Evolutionary conservation across 257 asterid genomes (phyloP).

Genomic region (Solanum rostratum): DNA sequence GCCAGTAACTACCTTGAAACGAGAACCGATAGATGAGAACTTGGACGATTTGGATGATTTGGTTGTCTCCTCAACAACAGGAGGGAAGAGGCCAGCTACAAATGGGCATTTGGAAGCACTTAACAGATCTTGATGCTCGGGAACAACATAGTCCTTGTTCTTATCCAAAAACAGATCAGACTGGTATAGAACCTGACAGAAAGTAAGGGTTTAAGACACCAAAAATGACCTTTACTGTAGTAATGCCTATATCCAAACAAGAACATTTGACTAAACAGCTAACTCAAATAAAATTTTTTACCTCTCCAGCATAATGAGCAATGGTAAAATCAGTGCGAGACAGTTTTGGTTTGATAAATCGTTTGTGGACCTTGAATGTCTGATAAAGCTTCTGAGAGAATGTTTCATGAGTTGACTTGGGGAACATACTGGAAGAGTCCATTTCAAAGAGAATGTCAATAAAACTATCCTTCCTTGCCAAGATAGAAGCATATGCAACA

Average conservation of each 20-base stretch:
- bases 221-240: not conserved
- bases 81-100: slow-evolving; percentile 88
- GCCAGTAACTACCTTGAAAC: slow-evolving; percentile 60
- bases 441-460: slow-evolving; percentile 7
- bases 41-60: slow-evolving; percentile 85
- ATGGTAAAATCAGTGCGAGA: slow-evolving; percentile 92
- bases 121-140: slow-evolving; percentile 93
- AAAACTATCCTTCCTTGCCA: not conserved
- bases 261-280: not conserved
- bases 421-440: slow-evolving; percentile 80
- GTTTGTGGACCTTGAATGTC: slow-evolving; percentile 82
- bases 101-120: slow-evolving; percentile 72
- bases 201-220: slow-evolving; percentile 8
- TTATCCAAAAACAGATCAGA: slow-evolving; percentile 96
- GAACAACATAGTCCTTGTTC: slow-evolving; percentile 95
- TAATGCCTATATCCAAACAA: not conserved
- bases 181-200: slow-evolving; percentile 70
- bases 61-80: slow-evolving; percentile 59
- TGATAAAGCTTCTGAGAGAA: slow-evolving; percentile 90
- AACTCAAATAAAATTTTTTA: slow-evolving; percentile 7
- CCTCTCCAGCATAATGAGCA: slow-evolving; percentile 99
- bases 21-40: slow-evolving; percentile 95
- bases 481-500: not conserved
- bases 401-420: slow-evolving; percentile 96
- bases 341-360: slow-evolving; percentile 91